Evolutionary conservation across 306 rosid species (phyloP).

Genomic region (Hippophae rhamnoides): DNA sequence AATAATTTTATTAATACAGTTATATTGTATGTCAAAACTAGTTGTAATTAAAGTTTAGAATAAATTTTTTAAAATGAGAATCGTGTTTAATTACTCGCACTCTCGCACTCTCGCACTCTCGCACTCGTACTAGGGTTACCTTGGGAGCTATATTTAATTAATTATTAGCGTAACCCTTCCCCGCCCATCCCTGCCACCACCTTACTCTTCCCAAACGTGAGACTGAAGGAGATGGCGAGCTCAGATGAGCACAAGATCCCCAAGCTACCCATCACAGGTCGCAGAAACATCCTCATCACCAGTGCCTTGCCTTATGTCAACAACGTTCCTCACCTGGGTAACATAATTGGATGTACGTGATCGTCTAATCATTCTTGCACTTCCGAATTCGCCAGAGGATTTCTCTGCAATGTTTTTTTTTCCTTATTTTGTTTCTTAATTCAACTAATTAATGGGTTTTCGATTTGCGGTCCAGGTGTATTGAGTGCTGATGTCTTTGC

Average conservation of each 20-base stretch:
- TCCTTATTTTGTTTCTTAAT: background rate
- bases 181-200: no score
- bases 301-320: constrained; percentile 95
- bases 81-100: no score
- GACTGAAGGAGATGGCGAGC: background rate
- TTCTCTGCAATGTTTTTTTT: no score
- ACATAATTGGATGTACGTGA: constrained; percentile 66
- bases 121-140: no score
- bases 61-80: no score
- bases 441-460: background rate
- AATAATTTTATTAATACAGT: no score
- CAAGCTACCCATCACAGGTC: constrained; percentile 69
- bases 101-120: no score
- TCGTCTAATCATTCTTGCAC: background rate
- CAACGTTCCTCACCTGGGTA: constrained; percentile 95
- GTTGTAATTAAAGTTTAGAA: no score
- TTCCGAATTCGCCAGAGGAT: background rate
- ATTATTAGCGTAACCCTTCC: no score
- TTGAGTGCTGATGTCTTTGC: constrained; percentile 95
- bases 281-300: constrained; percentile 87
- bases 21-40: no score
- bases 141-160: no score
- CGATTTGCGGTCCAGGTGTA: constrained; percentile 36
- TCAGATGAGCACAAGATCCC: constrained; percentile 15
- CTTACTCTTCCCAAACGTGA: no score